Evolutionary conservation across 2,329 filamentous ascomycete species (phyloP).

Genomic region (Grosmannia clavigera): DNA sequence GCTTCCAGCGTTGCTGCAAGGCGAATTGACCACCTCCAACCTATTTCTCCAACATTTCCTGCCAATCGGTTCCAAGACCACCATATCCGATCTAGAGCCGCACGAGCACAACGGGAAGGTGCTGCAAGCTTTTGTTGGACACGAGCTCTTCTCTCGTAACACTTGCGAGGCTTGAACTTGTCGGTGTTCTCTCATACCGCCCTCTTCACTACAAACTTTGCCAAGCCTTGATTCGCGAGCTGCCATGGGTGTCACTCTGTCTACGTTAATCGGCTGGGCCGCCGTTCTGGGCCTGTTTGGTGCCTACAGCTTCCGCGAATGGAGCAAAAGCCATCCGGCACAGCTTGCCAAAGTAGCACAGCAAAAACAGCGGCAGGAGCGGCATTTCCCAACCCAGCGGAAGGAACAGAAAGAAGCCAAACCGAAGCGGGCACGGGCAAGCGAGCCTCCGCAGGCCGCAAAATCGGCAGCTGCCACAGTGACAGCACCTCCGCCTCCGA

Average conservation of each 20-base stretch:
- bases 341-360: slow-evolving; percentile 12
- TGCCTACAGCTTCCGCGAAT: slow-evolving; percentile 14
- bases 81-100: background rate
- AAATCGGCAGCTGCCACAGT: slow-evolving; percentile 18
- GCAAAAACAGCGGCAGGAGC: slow-evolving; percentile 18
- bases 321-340: slow-evolving; percentile 14
- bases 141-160: background rate
- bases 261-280: slow-evolving; percentile 22
- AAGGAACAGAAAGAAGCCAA: slow-evolving; percentile 22
- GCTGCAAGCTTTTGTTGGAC: background rate
- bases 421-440: slow-evolving; percentile 26
- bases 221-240: background rate
- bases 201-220: background rate
- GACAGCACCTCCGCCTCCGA: slow-evolving; percentile 11
- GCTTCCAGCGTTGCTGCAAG: background rate
- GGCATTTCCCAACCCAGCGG: slow-evolving; percentile 20
- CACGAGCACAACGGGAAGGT: background rate
- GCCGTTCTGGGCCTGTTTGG: slow-evolving; percentile 17
- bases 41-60: background rate
- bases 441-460: slow-evolving; percentile 17
- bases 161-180: background rate
- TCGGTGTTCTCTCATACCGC: background rate
- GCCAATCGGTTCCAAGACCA: background rate
- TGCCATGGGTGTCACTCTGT: slow-evolving; percentile 22
- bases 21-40: background rate